Evolutionary conservation across 2,329 filamentous ascomycete genomes (phyloP).

Genomic region (Didymella exigua): DNA sequence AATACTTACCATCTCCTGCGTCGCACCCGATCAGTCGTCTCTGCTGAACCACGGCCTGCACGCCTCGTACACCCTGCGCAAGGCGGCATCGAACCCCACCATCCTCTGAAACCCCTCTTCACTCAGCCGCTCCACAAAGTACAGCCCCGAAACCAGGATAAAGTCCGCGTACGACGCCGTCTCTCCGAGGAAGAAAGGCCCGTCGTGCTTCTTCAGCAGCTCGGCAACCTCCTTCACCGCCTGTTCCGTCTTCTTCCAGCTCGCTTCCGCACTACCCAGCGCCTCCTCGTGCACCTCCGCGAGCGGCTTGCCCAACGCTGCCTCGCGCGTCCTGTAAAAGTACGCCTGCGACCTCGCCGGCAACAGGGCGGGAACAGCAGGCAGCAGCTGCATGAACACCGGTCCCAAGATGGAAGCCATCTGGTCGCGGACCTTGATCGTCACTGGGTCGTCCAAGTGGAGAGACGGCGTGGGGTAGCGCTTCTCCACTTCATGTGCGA

Average conservation of each 20-base stretch:
- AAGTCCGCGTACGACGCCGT: slow-evolving; percentile 57
- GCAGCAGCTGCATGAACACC: slow-evolving; percentile 40
- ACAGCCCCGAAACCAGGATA: slow-evolving; percentile 57
- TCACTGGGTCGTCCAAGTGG: slow-evolving; percentile 61
- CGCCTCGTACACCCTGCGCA: slow-evolving; percentile 48
- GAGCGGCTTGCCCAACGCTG: slow-evolving; percentile 59
- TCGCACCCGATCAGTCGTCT: slow-evolving; percentile 39
- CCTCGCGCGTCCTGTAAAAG: slow-evolving; percentile 60
- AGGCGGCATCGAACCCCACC: slow-evolving; percentile 48
- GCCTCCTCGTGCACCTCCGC: slow-evolving; percentile 55
- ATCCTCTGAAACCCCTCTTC: slow-evolving; percentile 49
- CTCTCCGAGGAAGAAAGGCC: slow-evolving; percentile 66
- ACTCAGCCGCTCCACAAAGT: slow-evolving; percentile 50
- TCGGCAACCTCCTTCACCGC: slow-evolving; percentile 45
- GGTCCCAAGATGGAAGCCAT: slow-evolving; percentile 36
- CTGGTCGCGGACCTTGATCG: slow-evolving; percentile 53
- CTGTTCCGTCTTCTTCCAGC: slow-evolving; percentile 56
- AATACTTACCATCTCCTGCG: background rate
- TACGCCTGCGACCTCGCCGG: slow-evolving; percentile 59
- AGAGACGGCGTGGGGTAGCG: slow-evolving; percentile 64
- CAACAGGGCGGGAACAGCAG: slow-evolving; percentile 60
- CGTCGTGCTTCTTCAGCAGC: slow-evolving; percentile 61
- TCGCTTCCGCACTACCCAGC: slow-evolving; percentile 53
- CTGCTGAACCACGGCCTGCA: slow-evolving; percentile 49
- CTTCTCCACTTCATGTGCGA: slow-evolving; percentile 64